A percentile compares a stretch with the other conserved stretches of the same genome.
Conservation (phyloP, 2,329 filamentous ascomycete genomes). For the Colletotrichum spaethianum region DNA sequence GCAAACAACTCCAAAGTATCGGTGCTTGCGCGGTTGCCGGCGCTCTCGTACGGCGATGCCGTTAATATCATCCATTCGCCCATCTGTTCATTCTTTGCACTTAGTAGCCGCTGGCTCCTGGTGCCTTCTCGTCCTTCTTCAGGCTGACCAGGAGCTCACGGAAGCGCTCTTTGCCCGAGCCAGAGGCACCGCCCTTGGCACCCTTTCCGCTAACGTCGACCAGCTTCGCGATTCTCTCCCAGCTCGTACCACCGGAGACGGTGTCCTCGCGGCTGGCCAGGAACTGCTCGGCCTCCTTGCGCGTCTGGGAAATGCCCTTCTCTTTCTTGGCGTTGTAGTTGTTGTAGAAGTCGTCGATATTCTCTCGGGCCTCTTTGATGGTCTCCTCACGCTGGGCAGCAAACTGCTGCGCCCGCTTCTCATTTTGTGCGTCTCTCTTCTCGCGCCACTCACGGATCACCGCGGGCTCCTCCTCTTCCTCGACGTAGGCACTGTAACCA, state of each 20-base stretch:
- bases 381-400: slow-evolving; percentile 87
- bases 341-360: slow-evolving; percentile 99
- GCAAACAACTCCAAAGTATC: not conserved
- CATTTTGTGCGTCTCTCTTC: slow-evolving; percentile 85
- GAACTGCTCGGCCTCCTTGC: slow-evolving; percentile 94
- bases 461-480: slow-evolving; percentile 85
- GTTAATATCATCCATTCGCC: not conserved
- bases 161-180: slow-evolving; percentile 96
- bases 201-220: slow-evolving; percentile 98
- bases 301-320: slow-evolving; percentile 89
- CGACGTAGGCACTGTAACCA: slow-evolving; percentile 69
- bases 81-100: not conserved
- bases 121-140: slow-evolving; percentile 92
- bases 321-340: slow-evolving; percentile 99
- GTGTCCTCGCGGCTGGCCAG: slow-evolving; percentile 91
- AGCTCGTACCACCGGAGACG: slow-evolving; percentile 93
- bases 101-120: slow-evolving; percentile 75
- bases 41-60: not conserved
- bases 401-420: slow-evolving; percentile 88
- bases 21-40: not conserved
- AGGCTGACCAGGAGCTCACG: slow-evolving; percentile 89
- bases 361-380: slow-evolving; percentile 88
- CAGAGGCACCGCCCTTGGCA: slow-evolving; percentile 85
- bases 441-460: slow-evolving; percentile 94
- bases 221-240: slow-evolving; percentile 97